These are phyloP conservation scores for Penicillium sp. DNA, from an alignment of 2,329 filamentous ascomycete genomes.

Conservation along the genomic window DNA sequence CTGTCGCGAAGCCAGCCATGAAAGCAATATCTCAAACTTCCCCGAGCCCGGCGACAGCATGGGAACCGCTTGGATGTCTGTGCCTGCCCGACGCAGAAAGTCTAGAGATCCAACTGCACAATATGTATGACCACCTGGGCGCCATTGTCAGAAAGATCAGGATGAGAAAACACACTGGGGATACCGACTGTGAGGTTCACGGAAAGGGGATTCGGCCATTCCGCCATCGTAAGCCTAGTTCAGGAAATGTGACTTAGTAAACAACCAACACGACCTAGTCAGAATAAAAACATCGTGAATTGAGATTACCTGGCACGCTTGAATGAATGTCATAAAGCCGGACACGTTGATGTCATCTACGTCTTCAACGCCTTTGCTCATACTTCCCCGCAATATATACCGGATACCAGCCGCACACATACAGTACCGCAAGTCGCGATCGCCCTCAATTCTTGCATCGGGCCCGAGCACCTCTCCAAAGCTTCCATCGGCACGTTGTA, in stretches of 20 bases:
- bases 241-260: not conserved
- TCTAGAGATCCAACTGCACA: slow-evolving; percentile 78
- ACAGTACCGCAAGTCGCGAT: slow-evolving; percentile 82
- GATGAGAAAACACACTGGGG: slow-evolving; percentile 6
- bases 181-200: slow-evolving; percentile 76
- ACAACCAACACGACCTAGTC: not conserved
- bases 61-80: slow-evolving; percentile 25
- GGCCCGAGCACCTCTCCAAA: slow-evolving; percentile 80
- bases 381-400: slow-evolving; percentile 73
- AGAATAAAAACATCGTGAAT: not conserved
- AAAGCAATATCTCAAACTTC: slow-evolving; percentile 40
- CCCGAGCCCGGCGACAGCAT: slow-evolving; percentile 29
- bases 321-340: slow-evolving; percentile 69
- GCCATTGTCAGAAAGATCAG: slow-evolving; percentile 23
- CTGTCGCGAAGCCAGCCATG: slow-evolving; percentile 66
- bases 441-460: slow-evolving; percentile 66
- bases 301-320: slow-evolving; percentile 58
- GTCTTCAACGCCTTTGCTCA: slow-evolving; percentile 55
- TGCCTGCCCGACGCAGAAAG: slow-evolving; percentile 66
- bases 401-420: slow-evolving; percentile 80
- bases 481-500: slow-evolving; percentile 84
- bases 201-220: slow-evolving; percentile 72
- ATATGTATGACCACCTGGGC: slow-evolving; percentile 80
- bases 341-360: slow-evolving; percentile 75
- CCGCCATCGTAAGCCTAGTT: slow-evolving; percentile 79